These are phyloP conservation scores for Phialemoniopsis sp. DNA, from an alignment of 2,329 filamentous ascomycete species.

Conservation along the genomic window DNA sequence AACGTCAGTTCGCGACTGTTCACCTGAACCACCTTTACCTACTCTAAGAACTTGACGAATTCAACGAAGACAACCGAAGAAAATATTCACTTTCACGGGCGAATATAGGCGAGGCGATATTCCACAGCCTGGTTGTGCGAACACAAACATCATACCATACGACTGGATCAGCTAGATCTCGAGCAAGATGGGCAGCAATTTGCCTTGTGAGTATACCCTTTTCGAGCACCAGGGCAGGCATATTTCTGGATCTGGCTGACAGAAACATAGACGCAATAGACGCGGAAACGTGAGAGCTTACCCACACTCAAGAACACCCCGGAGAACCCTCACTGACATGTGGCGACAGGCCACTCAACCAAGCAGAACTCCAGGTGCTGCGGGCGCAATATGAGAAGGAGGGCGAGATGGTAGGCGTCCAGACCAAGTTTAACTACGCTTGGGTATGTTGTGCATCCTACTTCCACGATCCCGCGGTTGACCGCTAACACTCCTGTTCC, in stretches of 20 bases:
- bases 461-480: background rate
- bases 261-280: conserved; percentile 79
- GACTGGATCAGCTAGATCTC: too few relatives aligned
- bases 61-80: too few relatives aligned
- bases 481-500: conserved; percentile 1
- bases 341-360: conserved; percentile 70
- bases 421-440: conserved; percentile 99
- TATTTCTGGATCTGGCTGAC: conserved; percentile 11
- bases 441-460: conserved; percentile 60
- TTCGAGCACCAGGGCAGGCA: too few relatives aligned
- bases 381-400: conserved; percentile 96
- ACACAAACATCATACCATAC: too few relatives aligned
- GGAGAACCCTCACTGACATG: conserved; percentile 6
- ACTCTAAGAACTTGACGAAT: too few relatives aligned
- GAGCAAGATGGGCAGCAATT: conserved; percentile 39
- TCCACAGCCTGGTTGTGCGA: too few relatives aligned
- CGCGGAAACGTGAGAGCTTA: conserved; percentile 72
- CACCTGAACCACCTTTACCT: too few relatives aligned
- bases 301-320: background rate
- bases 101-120: too few relatives aligned
- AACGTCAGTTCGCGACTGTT: background rate
- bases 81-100: too few relatives aligned
- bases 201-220: conserved; percentile 33
- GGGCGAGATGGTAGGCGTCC: conserved; percentile 91
- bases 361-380: conserved; percentile 87